Conservation (phyloP, 805 yeast species). For the Wickerhamomyces subpelliculosus region DNA sequence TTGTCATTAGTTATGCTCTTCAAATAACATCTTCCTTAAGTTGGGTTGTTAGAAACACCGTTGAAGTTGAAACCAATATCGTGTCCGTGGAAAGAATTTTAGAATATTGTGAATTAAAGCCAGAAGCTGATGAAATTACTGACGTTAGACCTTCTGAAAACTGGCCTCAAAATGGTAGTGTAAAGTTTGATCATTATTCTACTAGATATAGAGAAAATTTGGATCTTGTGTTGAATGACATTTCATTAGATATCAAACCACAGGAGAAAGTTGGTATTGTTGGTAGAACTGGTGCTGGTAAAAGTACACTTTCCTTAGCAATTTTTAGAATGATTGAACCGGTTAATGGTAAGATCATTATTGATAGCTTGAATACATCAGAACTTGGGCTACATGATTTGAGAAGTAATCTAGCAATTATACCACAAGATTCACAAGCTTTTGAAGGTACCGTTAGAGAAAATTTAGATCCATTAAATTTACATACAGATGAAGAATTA, state of each 20-base stretch:
- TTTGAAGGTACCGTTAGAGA: slow-evolving; percentile 56
- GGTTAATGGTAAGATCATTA: slow-evolving; percentile 41
- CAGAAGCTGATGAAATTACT: slow-evolving; percentile 41
- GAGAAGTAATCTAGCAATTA: slow-evolving; percentile 51
- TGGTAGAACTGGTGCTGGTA: slow-evolving; percentile 78
- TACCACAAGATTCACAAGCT: slow-evolving; percentile 66
- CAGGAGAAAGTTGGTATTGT: slow-evolving; percentile 66
- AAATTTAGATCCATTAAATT: slow-evolving; percentile 56
- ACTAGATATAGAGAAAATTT: slow-evolving; percentile 52
- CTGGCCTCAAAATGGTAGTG: slow-evolving; percentile 53
- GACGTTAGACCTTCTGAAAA: slow-evolving; percentile 36
- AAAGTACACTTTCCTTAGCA: slow-evolving; percentile 54
- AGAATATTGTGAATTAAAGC: slow-evolving; percentile 45
- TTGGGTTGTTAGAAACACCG: slow-evolving; percentile 52
- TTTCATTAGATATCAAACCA: slow-evolving; percentile 40
- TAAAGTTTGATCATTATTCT: slow-evolving; percentile 45
- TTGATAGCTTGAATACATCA: slow-evolving; percentile 49
- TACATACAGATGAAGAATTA: slow-evolving; percentile 43
- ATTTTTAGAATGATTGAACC: slow-evolving; percentile 58
- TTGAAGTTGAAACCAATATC: slow-evolving; percentile 55
- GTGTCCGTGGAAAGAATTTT: slow-evolving; percentile 63
- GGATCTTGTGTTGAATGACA: slow-evolving; percentile 49
- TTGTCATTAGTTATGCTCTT: slow-evolving; percentile 57
- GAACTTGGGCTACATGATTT: slow-evolving; percentile 46
- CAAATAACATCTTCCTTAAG: slow-evolving; percentile 47